Evolutionary conservation across 148 eudicot genomes (phyloP).

Genomic region (Bassia scoparia): DNA sequence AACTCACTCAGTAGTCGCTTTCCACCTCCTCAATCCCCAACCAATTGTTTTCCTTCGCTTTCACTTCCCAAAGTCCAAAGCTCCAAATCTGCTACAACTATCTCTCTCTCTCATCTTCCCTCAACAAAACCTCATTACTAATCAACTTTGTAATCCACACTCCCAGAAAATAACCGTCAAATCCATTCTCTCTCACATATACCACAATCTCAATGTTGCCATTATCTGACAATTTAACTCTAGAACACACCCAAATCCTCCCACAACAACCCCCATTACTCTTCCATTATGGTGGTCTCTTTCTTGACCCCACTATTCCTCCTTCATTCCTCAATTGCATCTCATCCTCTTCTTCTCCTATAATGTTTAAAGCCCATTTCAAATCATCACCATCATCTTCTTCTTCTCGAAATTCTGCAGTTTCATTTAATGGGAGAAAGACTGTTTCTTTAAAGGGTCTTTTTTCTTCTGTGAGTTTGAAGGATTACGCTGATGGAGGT

Average conservation of each 20-base stretch:
- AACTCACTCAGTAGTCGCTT: too few relatives aligned
- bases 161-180: background rate
- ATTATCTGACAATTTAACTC: constrained; percentile 10
- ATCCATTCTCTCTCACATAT: background rate
- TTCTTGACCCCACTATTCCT: constrained; percentile 51
- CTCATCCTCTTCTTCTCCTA: constrained; percentile 14
- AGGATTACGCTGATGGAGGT: constrained; percentile 27
- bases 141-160: background rate
- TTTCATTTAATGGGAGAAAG: constrained; percentile 12
- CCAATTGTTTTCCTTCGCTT: too few relatives aligned
- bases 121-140: too few relatives aligned
- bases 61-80: too few relatives aligned
- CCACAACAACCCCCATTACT: background rate
- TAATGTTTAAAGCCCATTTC: background rate
- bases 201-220: constrained; percentile 24
- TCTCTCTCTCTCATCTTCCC: too few relatives aligned
- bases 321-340: constrained; percentile 39
- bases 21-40: too few relatives aligned
- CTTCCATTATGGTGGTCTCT: constrained; percentile 53
- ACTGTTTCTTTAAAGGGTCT: constrained; percentile 15
- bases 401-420: background rate
- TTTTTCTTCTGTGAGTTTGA: constrained; percentile 60
- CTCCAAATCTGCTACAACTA: too few relatives aligned
- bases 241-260: background rate
- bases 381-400: background rate